Evolutionary conservation across 1,139 yeast species (phyloP).

Genomic region (Citeromyces hawaiiensis): DNA sequence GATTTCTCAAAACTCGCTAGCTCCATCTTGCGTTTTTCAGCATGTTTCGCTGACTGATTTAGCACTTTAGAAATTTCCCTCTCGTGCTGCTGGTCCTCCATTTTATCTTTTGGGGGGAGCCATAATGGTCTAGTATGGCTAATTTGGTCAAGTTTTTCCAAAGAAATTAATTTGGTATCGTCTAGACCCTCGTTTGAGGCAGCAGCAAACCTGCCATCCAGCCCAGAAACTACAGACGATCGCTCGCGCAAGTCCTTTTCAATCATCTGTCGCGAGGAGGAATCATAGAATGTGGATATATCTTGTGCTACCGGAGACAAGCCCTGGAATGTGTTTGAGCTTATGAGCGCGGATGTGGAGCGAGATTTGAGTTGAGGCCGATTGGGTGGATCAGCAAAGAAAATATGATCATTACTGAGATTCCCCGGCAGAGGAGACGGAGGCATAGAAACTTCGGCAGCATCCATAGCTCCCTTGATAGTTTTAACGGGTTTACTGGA

Average conservation of each 20-base stretch:
- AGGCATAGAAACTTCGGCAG: constrained; percentile 10
- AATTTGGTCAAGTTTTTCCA: constrained; percentile 23
- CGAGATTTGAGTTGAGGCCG: constrained; percentile 9
- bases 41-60: constrained; percentile 20
- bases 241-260: constrained; percentile 22
- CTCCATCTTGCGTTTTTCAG: constrained; percentile 17
- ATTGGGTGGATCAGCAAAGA: constrained; percentile 19
- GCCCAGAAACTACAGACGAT: constrained; percentile 2
- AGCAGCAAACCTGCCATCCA: constrained; percentile 14
- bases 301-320: constrained; percentile 26
- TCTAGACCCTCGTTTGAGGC: constrained; percentile 27
- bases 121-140: constrained; percentile 34
- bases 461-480: constrained; percentile 11
- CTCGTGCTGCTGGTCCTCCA: constrained; percentile 27
- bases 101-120: constrained; percentile 32
- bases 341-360: constrained; percentile 14
- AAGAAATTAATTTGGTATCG: constrained; percentile 30
- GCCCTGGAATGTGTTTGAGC: constrained; percentile 17
- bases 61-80: constrained; percentile 25
- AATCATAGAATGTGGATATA: constrained; percentile 26
- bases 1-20: not conserved
- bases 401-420: constrained; percentile 13
- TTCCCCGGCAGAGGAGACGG: constrained; percentile 16
- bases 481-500: constrained; percentile 10
- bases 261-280: constrained; percentile 20